These are phyloP conservation scores for Sclerotinia spermophila DNA, from an alignment of 2,329 filamentous ascomycete species.

Conservation along the genomic window DNA sequence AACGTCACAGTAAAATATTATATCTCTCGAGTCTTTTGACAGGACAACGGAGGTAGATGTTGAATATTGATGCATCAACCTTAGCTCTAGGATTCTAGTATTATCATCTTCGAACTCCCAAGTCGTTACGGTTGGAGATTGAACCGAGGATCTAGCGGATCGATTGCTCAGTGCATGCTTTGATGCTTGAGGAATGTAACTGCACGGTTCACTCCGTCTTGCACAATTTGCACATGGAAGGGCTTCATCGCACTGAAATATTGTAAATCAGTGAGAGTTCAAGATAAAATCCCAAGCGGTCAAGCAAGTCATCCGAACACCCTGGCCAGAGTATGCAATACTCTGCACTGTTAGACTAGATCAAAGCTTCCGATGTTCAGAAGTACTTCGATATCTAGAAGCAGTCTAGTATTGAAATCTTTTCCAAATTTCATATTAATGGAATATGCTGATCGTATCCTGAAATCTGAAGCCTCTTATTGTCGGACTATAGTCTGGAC, in stretches of 20 bases:
- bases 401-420: background rate
- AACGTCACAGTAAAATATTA: background rate
- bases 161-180: background rate
- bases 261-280: background rate
- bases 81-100: background rate
- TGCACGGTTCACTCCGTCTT: background rate
- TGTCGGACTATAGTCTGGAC: background rate
- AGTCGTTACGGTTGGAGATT: background rate
- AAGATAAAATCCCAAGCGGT: background rate
- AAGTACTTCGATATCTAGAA: background rate
- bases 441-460: background rate
- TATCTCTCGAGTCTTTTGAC: background rate
- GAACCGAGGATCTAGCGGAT: background rate
- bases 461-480: background rate
- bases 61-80: background rate
- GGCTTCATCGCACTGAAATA: background rate
- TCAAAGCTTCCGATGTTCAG: background rate
- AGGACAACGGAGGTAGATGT: conserved; percentile 5
- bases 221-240: background rate
- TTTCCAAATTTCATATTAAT: background rate
- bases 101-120: background rate
- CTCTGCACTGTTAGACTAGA: background rate
- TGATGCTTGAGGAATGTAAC: background rate
- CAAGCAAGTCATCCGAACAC: background rate
- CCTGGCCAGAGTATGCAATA: background rate